Base-by-base conservation (phyloP, 192 early-diverging fungal genomes). In the Backusella parvicylindrica region DNA sequence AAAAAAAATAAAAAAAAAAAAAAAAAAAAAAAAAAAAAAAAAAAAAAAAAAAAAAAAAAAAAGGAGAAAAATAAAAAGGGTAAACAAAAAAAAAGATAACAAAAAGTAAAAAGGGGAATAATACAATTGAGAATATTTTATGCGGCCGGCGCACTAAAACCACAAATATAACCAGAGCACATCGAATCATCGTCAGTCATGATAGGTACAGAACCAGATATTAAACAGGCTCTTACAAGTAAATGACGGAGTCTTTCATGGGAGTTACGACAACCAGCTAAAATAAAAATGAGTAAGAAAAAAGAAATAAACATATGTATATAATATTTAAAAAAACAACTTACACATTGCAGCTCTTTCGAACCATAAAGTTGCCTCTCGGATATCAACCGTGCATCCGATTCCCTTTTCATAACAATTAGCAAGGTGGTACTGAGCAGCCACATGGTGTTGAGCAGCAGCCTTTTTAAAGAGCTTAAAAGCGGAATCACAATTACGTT, bases 361-460 rank as follows among this genome's bases (percentile, higher is more conserved):
- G 28, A 76, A 80, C 79, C 79, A 80, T 16, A 49, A 1, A 30
- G 74, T 76, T 6, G 79, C 79, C 40, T 75, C 60, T 30, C 66
- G 33, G 8, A 73, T 12, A 69, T 80, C 79, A 7, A 75, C 30
- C 1, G 60, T 30, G 28, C 71, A 72, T 1, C 85, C 81, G 35
- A 81, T 35, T 12, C 86, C 82, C n/a, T 79, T 84, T 80, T 86
- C 83, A 33, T 84, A 78, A 47, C 85, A 86, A 56, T 86, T 87
- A 40, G 84, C 86, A 1, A 87, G 70, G 75, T 84, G 77, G 56
- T 79, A 84, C 70, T 84, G 83, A 31, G 84, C 83, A 33, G 83
- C 78, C 7, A 83, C 77, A 77, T 94, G 91, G 8, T 91, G 91
- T 66, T 85, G 84, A 60, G 81, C 79, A 1, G 94, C 94, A 63